Percentiles rank a stretch among this genome's conserved stretches.
phyloP scores from a whole-genome alignment of 768 basidiomycete genomes.

The Xanthoconium purpureum region DNA sequence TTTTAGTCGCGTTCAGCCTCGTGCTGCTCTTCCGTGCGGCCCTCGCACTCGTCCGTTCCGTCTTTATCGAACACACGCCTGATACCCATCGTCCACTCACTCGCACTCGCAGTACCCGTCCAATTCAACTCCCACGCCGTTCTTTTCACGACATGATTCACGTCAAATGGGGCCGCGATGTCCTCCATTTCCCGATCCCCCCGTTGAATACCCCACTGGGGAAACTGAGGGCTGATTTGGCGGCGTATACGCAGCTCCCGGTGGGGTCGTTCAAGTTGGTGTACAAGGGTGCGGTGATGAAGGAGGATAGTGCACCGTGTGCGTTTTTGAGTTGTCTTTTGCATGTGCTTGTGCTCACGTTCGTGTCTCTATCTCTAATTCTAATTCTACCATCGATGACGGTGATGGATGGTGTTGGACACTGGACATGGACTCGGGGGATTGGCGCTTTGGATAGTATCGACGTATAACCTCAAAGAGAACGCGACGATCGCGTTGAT shows the following conservation, averaged over 20 bases:
- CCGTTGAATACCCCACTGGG: conserved; percentile 55
- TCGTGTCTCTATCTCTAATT: neutral
- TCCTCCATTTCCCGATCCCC: conserved; percentile 54
- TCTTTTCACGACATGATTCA: conserved; percentile 34
- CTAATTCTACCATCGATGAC: too few species aligned
- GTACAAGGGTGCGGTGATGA: conserved; percentile 87
- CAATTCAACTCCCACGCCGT: neutral
- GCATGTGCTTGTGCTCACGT: neutral
- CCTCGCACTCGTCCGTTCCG: conserved; percentile 18
- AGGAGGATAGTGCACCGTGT: conserved; percentile 71
- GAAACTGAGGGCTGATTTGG: conserved; percentile 56
- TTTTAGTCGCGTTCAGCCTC: conserved; percentile 31
- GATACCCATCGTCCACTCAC: neutral
- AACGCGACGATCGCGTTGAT: conserved; percentile 73
- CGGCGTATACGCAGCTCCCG: conserved; percentile 73
- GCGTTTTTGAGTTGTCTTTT: conserved; percentile 25
- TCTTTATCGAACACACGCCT: neutral
- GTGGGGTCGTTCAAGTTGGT: conserved; percentile 77
- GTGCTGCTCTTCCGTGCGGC: conserved; percentile 32
- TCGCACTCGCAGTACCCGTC: neutral
- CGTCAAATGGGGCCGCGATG: conserved; percentile 52
- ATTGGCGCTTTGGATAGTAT: conserved; percentile 41
- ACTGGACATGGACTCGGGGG: neutral
- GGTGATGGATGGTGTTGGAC: neutral
- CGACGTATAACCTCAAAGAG: conserved; percentile 68